Evolutionary conservation across 208 protist species (phyloP), one percentile per base, ranked within the genome.

Genomic region (Hexamita inflata): DNA sequence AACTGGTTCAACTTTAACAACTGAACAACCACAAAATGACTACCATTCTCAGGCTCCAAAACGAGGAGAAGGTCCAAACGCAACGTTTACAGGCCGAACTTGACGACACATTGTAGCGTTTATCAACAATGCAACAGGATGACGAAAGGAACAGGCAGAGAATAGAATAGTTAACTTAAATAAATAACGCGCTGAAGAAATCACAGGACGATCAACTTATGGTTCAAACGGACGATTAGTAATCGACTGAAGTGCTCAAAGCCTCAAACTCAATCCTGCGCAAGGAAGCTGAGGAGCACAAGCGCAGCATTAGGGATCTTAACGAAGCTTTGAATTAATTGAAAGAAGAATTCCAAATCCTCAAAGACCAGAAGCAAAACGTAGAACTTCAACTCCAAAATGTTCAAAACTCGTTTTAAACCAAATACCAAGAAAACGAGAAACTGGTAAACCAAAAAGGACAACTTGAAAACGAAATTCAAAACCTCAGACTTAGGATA

Each of bases 1-100:
- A 95, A 78, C 82, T 98, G 15, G 91, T 92, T 66, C 75, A 88
- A 1, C 91, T 97, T 81, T 91, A 98, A 34, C 82, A 91, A 19
- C 85, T 84, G 0, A 96, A 98, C 70, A 85, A 91, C 13, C 79
- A 86, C 35, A 95, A 97, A 80, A 91, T 97, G n/a, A 86, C 94
- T 59, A 90, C 89, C 24, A 92, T 93, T 9, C 83, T 97, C 61
- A 86, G 92, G 78, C 85, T 97, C 2, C 92, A 89, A 24, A 87
- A 93, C 70, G 89, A 97, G 79, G 93, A 97, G 74, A 89, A 95
- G 77, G 88, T 92, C 42, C 91, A 89, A 1, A 96, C 97, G 67
- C 79, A 81, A 0, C 80, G 80, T 15, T 83, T 96, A 41, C 91
- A 93, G 30, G 89, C 86, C 30, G 91, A 95, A 78, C 92, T 97